These are phyloP conservation scores for Insectozyma bohioensis DNA, from an alignment of 1,139 yeast genomes.

Conservation along the genomic window DNA sequence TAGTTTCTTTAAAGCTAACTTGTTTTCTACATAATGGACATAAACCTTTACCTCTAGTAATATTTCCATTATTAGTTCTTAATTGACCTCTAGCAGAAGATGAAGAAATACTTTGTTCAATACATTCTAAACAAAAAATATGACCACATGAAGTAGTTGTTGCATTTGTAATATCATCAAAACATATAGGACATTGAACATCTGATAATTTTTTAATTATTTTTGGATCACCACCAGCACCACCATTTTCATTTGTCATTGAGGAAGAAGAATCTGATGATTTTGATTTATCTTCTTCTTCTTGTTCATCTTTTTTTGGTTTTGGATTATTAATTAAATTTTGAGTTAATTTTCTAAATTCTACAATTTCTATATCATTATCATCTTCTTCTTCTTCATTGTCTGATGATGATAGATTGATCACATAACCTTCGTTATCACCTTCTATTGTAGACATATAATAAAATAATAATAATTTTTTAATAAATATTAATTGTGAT, in stretches of 20 bases:
- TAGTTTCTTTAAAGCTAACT: constrained; percentile 41
- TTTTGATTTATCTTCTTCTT: not conserved
- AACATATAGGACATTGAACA: constrained; percentile 48
- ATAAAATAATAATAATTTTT: too few relatives aligned
- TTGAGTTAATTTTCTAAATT: constrained; percentile 37
- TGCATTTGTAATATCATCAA: constrained; percentile 41
- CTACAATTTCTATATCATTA: constrained; percentile 40
- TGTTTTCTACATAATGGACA: constrained; percentile 47
- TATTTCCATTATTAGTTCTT: constrained; percentile 25
- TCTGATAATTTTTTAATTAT: constrained; percentile 35
- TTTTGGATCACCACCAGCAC: constrained; percentile 15
- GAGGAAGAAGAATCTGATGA: not conserved
- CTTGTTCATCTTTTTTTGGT: constrained; percentile 8
- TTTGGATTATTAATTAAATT: constrained; percentile 31
- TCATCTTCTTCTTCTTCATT: constrained; percentile 31
- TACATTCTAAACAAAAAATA: constrained; percentile 45
- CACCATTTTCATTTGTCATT: not conserved
- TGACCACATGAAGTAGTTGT: constrained; percentile 49
- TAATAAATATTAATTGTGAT: too few relatives aligned
- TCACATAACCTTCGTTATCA: constrained; percentile 20
- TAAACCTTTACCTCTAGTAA: constrained; percentile 42
- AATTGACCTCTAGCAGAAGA: constrained; percentile 46
- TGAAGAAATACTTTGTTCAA: constrained; percentile 42
- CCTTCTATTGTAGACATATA: constrained; percentile 12
- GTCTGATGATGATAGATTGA: constrained; percentile 23